Evolutionary conservation across 257 asterid genomes (phyloP).

Genomic region (Ligustrum vulgare): DNA sequence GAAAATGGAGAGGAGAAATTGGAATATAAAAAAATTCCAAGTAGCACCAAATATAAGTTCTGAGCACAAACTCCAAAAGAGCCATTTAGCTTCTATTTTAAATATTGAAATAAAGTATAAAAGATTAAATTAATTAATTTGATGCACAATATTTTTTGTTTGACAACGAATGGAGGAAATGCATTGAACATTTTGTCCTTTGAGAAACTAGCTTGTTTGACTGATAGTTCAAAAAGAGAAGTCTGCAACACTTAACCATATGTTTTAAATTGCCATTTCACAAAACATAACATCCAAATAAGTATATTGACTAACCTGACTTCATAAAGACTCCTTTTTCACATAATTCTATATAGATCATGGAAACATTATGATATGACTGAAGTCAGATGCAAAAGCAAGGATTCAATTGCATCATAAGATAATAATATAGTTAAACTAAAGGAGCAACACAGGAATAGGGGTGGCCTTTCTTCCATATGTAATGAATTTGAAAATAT

Average conservation of each 20-base stretch:
- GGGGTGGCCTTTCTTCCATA: slow-evolving; percentile 12
- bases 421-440: slow-evolving; percentile 12
- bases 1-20: neutral
- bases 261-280: slow-evolving; percentile 8
- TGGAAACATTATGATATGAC: neutral
- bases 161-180: neutral
- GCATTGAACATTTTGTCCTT: neutral
- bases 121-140: neutral
- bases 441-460: neutral
- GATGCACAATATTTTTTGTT: neutral
- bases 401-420: neutral
- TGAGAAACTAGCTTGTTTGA: neutral
- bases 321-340: neutral
- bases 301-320: neutral
- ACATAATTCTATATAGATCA: neutral
- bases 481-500: slow-evolving; percentile 16
- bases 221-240: slow-evolving; percentile 3
- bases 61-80: neutral
- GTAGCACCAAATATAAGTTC: neutral
- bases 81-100: neutral
- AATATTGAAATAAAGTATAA: neutral
- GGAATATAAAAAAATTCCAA: neutral
- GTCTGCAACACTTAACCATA: slow-evolving; percentile 1
- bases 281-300: neutral
- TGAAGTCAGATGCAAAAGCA: slow-evolving; percentile 10